Conservation (phyloP, 2,329 filamentous ascomycete species). For the Botrytis fabae region DNA sequence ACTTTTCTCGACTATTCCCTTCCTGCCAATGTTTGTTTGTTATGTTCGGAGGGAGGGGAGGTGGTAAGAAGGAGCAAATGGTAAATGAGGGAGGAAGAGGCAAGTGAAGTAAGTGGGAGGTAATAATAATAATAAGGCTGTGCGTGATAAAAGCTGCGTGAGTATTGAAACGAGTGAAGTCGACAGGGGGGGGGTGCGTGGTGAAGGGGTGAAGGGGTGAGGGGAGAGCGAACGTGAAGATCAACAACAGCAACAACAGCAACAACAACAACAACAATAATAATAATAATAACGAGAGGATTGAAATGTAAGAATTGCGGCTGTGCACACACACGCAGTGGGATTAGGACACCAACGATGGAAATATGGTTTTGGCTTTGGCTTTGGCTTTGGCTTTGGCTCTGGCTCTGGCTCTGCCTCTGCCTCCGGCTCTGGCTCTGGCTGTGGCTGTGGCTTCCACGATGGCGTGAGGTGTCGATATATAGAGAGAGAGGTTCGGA, state of each 20-base stretch:
- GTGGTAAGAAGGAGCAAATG: not conserved
- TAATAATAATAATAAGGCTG: not conserved
- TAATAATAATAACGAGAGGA: no score
- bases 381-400: not conserved
- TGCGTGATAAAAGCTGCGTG: constrained; percentile 5
- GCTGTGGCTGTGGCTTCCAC: not conserved
- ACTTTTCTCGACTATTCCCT: not conserved
- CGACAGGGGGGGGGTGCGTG: not conserved
- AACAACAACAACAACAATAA: no score
- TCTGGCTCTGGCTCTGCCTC: not conserved
- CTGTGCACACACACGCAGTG: not conserved
- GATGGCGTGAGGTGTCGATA: not conserved
- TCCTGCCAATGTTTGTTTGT: not conserved
- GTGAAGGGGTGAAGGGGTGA: not conserved
- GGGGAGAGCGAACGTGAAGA: not conserved
- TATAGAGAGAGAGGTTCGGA: not conserved
- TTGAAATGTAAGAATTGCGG: not conserved
- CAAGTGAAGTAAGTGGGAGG: not conserved
- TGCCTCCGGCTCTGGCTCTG: not conserved
- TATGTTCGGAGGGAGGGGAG: not conserved
- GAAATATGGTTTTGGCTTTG: not conserved
- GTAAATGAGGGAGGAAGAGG: not conserved
- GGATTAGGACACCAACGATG: not conserved
- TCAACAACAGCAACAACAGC: not conserved
- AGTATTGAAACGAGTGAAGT: constrained; percentile 14